phyloP scores from a whole-genome alignment of 768 basidiomycete species.

The Leucocoprinus leucothites region DNA sequence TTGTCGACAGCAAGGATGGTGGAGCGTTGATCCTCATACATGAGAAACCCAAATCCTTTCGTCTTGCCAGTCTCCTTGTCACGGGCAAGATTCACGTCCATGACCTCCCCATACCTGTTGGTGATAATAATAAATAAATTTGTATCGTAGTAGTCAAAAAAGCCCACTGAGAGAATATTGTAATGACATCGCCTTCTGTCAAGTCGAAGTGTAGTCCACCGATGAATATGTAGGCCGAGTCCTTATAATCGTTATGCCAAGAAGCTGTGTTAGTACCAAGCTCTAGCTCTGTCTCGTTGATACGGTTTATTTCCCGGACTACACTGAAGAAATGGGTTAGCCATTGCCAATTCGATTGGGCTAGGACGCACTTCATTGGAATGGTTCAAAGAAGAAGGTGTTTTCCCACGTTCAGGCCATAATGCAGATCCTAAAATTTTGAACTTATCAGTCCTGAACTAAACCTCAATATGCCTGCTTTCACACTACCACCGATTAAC shows the following conservation, averaged over 20 bases:
- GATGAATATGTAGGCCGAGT: constrained; percentile 93
- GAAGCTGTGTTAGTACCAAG: constrained; percentile 67
- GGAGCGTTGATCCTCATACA: constrained; percentile 98
- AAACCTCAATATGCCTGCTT: constrained; percentile 59
- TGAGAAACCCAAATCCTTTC: constrained; percentile 91
- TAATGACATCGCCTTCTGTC: constrained; percentile 96
- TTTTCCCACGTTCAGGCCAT: constrained; percentile 35
- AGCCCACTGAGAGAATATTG: constrained; percentile 95
- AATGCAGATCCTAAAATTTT: constrained; percentile 24
- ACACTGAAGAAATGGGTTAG: constrained; percentile 50
- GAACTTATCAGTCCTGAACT: constrained; percentile 12
- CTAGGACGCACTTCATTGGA: constrained; percentile 68
- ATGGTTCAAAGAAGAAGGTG: constrained; percentile 19
- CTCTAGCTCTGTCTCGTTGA: constrained; percentile 88
- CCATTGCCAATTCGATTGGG: constrained; percentile 3
- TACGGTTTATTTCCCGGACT: constrained; percentile 89
- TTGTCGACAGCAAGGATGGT: constrained; percentile 98
- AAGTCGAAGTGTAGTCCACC: constrained; percentile 87
- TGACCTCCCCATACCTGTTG: constrained; percentile 89
- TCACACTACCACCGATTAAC: constrained; percentile 82
- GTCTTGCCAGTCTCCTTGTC: constrained; percentile 92
- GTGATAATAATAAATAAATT: background rate
- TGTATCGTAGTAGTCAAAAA: background rate
- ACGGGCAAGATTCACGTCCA: constrained; percentile 92
- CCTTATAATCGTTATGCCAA: constrained; percentile 98